Evolutionary conservation across 352 stramenopile species (phyloP), one percentile per base, ranked within the genome.

Genomic region (Pythium folliculosum): DNA sequence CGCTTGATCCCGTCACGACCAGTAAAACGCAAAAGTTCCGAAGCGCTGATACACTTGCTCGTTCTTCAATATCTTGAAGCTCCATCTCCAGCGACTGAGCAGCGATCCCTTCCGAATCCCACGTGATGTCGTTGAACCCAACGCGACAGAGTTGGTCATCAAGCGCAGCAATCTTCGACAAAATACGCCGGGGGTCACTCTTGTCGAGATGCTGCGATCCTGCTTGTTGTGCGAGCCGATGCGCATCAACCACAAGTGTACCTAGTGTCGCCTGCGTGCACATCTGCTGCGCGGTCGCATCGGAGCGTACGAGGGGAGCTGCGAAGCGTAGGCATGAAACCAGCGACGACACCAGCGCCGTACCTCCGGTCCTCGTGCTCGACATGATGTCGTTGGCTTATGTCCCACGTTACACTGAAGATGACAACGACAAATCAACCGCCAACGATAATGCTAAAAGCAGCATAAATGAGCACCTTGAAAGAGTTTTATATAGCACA

Each of bases 41-140:
- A 12, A 38, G 32, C 2, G 60, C 32, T 17, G 43, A 61, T 6
- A 63, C 65, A 8, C 21, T 37, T 6, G 72, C 70, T 40, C 83
- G 81, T 3, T 70, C 63, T n/a, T 86, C 44, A 16, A 91, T 57
- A 17, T 89, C 81, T n/a, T 79, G 37, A 1, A 91, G 51, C 49
- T 90, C 81, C 70, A 90, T 89, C 44, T 84, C 74, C 22, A 91
- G 71, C 6, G 77, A 89, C 47, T 89, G 66, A 0, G 44, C 38
- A 0, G 79, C 78, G 3, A 53, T 38, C 1, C 83, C 83, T 55
- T 87, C 70, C 0, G 80, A 78, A 51, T 91, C 82, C 82, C 82
- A 91, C 10, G 78, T 82, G 37, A 89, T 50, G 38, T 91, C 79
- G 17, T 75, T 76, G 32, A 89, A 72, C 19, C 57, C 60, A 19